phyloP scores from a whole-genome alignment of 345 rosid species.

The Eucalyptus melliodora region DNA sequence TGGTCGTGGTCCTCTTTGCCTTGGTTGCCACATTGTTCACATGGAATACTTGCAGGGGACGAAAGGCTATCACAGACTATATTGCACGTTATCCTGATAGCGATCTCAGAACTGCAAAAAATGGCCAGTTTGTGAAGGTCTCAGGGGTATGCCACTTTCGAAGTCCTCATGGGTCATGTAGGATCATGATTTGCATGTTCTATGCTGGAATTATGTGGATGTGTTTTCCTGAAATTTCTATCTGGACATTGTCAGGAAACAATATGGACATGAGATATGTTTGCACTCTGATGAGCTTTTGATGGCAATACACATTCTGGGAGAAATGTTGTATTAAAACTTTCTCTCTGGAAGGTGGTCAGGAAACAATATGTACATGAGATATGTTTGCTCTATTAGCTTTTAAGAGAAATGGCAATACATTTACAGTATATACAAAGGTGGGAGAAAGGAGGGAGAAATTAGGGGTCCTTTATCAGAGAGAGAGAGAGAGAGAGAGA shows the following conservation, averaged over 20 bases:
- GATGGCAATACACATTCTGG: neutral
- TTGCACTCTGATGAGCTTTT: neutral
- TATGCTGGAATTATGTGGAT: neutral
- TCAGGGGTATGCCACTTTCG: slow-evolving; percentile 68
- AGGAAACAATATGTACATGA: neutral
- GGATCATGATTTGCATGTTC: neutral
- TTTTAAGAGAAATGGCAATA: neutral
- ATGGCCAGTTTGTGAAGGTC: slow-evolving; percentile 94
- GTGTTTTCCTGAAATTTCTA: neutral
- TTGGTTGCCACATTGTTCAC: slow-evolving; percentile 49
- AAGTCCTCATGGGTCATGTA: neutral
- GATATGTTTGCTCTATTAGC: neutral
- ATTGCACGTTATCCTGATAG: slow-evolving; percentile 78
- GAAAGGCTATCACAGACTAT: slow-evolving; percentile 62
- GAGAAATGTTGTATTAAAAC: neutral
- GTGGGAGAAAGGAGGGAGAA: neutral
- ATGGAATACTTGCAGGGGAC: slow-evolving; percentile 81
- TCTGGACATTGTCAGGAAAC: neutral
- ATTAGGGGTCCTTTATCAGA: neutral
- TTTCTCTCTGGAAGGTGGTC: neutral
- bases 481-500: too few relatives aligned
- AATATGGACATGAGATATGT: too few relatives aligned
- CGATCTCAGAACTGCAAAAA: slow-evolving; percentile 92
- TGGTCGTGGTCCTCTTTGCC: slow-evolving; percentile 56
- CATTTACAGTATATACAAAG: neutral